Percentiles rank a stretch among this genome's conserved stretches.
Conservation (phyloP, 1,284 basidiomycete genomes). For the Rhodotorula sp. region DNA sequence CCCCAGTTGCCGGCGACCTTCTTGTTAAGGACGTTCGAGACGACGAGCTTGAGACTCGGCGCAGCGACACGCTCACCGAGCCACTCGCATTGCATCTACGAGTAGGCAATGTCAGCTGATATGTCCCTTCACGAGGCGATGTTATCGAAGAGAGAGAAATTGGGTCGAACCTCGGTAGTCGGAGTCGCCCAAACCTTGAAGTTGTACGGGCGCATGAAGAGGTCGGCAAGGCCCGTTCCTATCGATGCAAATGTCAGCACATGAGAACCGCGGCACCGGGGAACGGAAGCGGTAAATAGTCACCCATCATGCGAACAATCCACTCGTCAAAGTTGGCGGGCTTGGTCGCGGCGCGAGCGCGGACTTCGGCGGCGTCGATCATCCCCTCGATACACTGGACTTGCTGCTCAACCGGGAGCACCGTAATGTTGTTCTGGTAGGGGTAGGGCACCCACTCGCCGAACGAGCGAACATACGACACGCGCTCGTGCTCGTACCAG, state of each 20-base stretch:
- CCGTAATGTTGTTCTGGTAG: slow-evolving; percentile 56
- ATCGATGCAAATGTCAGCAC: not conserved
- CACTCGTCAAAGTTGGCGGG: slow-evolving; percentile 54
- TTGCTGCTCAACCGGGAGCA: slow-evolving; percentile 55
- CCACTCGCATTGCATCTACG: slow-evolving; percentile 58
- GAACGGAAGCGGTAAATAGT: not conserved
- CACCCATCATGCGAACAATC: slow-evolving; percentile 56
- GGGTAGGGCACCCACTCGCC: slow-evolving; percentile 55
- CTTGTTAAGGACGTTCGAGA: slow-evolving; percentile 56
- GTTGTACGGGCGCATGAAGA: slow-evolving; percentile 59
- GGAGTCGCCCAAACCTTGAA: slow-evolving; percentile 59
- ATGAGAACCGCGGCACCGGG: not conserved
- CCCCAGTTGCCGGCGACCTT: slow-evolving; percentile 56
- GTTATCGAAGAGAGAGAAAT: slow-evolving; percentile 10
- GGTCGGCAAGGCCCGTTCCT: slow-evolving; percentile 53
- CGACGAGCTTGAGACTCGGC: slow-evolving; percentile 54
- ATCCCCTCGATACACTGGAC: slow-evolving; percentile 56
- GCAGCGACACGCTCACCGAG: slow-evolving; percentile 58
- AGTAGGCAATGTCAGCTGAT: not conserved
- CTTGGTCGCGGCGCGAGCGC: slow-evolving; percentile 48
- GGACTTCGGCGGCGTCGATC: slow-evolving; percentile 50
- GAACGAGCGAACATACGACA: slow-evolving; percentile 56
- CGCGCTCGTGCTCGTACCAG: slow-evolving; percentile 57
- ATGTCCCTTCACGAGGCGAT: not conserved
- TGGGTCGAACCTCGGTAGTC: slow-evolving; percentile 46